Conservation (phyloP, 176 grass and related monocot species). For the Tillandsia leiboldiana region DNA sequence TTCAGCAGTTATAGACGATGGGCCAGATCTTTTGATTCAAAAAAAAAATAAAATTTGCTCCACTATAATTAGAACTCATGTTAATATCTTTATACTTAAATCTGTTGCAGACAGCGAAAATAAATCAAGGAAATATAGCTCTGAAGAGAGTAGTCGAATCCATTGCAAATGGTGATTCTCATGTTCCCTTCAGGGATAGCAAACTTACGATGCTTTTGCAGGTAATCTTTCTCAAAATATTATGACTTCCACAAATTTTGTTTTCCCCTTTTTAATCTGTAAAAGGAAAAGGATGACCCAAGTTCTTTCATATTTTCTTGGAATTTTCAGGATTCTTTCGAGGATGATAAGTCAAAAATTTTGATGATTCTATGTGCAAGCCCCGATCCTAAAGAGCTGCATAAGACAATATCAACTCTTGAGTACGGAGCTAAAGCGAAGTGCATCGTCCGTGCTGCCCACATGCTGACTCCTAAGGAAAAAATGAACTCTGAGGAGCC, state of each 20-base stretch:
- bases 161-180: constrained; percentile 85
- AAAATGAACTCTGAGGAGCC: constrained; percentile 59
- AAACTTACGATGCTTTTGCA: constrained; percentile 95
- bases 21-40: too few species aligned
- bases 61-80: not conserved
- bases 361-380: constrained; percentile 98
- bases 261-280: not conserved
- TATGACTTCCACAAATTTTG: not conserved
- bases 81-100: constrained; percentile 4
- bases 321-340: constrained; percentile 76
- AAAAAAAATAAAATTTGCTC: too few species aligned
- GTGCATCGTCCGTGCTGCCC: constrained; percentile 71
- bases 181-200: constrained; percentile 92
- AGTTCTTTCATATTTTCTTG: constrained; percentile 1
- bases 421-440: constrained; percentile 97
- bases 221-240: constrained; percentile 20
- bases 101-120: constrained; percentile 68
- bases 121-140: constrained; percentile 84
- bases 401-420: constrained; percentile 86
- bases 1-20: too few species aligned
- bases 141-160: constrained; percentile 87
- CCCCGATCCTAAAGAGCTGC: constrained; percentile 74
- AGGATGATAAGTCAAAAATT: constrained; percentile 92
- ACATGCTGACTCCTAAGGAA: constrained; percentile 50
- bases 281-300: not conserved